phyloP scores from a whole-genome alignment of 495 filamentous ascomycete species.

The Cercophora newfieldiana region DNA sequence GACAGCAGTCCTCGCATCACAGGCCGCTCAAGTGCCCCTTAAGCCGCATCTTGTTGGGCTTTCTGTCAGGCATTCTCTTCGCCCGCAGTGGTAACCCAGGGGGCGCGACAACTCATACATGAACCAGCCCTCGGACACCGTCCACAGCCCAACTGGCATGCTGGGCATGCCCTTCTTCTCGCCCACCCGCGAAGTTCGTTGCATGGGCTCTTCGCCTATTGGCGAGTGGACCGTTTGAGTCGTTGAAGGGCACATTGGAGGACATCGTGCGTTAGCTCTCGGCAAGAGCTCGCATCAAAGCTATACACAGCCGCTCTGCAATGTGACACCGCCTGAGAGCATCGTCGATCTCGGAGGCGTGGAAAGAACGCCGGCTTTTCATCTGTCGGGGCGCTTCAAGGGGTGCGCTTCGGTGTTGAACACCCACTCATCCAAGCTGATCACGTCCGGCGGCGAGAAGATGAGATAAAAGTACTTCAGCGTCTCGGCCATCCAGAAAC shows the following conservation, averaged over 20 bases:
- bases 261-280: neutral
- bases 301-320: neutral
- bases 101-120: neutral
- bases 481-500: slow-evolving; percentile 50
- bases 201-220: neutral
- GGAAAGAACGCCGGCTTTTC: neutral
- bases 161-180: neutral
- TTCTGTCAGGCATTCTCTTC: neutral
- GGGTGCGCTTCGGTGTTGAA: slow-evolving; percentile 86
- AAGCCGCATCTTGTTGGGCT: neutral
- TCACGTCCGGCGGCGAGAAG: slow-evolving; percentile 55
- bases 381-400: slow-evolving; percentile 37
- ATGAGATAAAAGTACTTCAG: slow-evolving; percentile 38
- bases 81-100: neutral
- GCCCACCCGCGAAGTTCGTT: neutral
- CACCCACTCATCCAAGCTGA: slow-evolving; percentile 71
- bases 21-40: neutral
- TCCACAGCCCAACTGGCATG: neutral
- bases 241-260: too few relatives aligned
- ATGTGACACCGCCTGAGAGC: neutral
- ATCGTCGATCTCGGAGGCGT: neutral
- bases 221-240: neutral
- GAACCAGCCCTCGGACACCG: neutral
- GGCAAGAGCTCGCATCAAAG: neutral
- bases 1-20: neutral